Conservation (phyloP, 257 asterid genomes). For the Forsythia viridissima region DNA sequence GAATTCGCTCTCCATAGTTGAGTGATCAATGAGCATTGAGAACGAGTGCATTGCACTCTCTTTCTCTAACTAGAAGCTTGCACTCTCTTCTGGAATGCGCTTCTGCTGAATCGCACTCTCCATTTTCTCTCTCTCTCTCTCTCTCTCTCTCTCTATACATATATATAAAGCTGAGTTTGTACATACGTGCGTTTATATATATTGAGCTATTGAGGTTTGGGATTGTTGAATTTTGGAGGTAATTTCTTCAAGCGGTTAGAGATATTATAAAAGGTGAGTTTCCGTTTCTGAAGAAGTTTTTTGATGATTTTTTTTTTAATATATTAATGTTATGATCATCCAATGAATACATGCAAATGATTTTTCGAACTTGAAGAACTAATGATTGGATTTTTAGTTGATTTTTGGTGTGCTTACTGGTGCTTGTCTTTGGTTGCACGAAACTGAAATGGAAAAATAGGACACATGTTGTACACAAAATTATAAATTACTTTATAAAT, state of each 20-base stretch:
- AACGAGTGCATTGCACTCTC: slow-evolving; percentile 34
- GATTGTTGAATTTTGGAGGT: slow-evolving; percentile 18
- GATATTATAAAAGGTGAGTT: slow-evolving; percentile 23
- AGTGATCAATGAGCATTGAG: not conserved
- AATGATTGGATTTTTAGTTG: not conserved
- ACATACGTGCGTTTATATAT: not conserved
- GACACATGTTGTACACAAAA: too few relatives aligned
- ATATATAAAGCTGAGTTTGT: not conserved
- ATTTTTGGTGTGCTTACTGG: slow-evolving; percentile 2
- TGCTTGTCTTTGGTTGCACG: not conserved
- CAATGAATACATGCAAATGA: slow-evolving; percentile 16
- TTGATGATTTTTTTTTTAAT: not conserved
- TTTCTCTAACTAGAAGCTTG: not conserved
- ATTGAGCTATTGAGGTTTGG: not conserved
- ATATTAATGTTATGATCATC: not conserved
- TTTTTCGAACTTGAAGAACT: slow-evolving; percentile 6
- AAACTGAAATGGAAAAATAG: too few relatives aligned
- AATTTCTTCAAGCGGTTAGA: slow-evolving; percentile 13
- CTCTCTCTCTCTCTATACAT: not conserved
- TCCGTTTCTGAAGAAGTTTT: not conserved
- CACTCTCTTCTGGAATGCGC: slow-evolving; percentile 40
- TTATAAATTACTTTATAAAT: too few relatives aligned
- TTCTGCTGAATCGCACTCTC: slow-evolving; percentile 37
- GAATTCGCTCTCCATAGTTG: slow-evolving; percentile 17
- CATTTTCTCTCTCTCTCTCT: slow-evolving; percentile 1